Conservation (phyloP, 1,284 basidiomycete species). For the Ustilago cynodontis region DNA sequence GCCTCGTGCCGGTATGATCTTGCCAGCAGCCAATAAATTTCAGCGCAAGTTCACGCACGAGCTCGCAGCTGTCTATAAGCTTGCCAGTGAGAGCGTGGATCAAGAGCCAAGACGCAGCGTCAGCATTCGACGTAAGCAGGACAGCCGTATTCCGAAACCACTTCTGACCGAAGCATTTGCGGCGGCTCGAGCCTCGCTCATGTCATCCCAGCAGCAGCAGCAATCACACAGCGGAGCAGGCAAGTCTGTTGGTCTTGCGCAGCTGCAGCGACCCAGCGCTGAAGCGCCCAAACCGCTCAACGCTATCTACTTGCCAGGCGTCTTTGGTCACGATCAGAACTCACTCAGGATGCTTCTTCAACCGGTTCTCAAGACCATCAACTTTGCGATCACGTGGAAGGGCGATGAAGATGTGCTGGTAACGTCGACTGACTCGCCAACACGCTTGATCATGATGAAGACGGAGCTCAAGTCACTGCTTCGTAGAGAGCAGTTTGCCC, state of each 20-base stretch:
- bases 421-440: conserved; percentile 50
- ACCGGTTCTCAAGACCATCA: conserved; percentile 37
- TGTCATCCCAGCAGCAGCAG: conserved; percentile 33
- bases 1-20: conserved; percentile 58
- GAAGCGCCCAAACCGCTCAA: conserved; percentile 55
- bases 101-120: conserved; percentile 59
- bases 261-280: conserved; percentile 39
- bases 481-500: conserved; percentile 43
- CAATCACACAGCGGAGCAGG: conserved; percentile 5
- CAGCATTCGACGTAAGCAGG: conserved; percentile 59
- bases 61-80: conserved; percentile 57
- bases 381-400: conserved; percentile 52
- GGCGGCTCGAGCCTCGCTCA: conserved; percentile 32
- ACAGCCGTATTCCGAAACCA: conserved; percentile 58
- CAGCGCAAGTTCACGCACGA: conserved; percentile 64
- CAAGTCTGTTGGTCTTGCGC: conserved; percentile 49
- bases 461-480: conserved; percentile 46
- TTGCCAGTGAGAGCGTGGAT: conserved; percentile 62
- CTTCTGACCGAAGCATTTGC: conserved; percentile 58
- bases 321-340: conserved; percentile 61
- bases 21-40: conserved; percentile 53
- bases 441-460: conserved; percentile 50
- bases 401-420: conserved; percentile 63
- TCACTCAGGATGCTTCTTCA: conserved; percentile 49
- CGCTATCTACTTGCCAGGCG: conserved; percentile 54